A percentile compares a stretch with the other conserved stretches of the same genome.
Conservation (phyloP, 1,284 basidiomycete genomes). For the Microbotryum lychnidis-dioicae region DNA sequence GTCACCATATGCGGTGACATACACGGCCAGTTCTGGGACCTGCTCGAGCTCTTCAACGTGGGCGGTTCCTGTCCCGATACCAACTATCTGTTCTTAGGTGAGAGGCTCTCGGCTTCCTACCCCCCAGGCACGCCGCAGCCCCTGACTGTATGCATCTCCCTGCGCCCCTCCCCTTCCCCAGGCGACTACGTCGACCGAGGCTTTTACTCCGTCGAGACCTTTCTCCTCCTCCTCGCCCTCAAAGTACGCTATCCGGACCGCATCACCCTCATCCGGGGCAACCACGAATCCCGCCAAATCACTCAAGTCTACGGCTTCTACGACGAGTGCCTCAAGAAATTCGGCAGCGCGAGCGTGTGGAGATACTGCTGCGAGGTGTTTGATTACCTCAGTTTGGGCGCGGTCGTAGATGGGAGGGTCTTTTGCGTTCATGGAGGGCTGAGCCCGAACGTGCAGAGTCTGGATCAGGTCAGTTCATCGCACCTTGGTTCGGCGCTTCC, state of each 20-base stretch:
- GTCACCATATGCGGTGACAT: slow-evolving; percentile 99
- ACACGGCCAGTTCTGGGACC: slow-evolving; percentile 95
- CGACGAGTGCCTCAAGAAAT: slow-evolving; percentile 96
- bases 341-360: slow-evolving; percentile 93
- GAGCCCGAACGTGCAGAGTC: slow-evolving; percentile 70
- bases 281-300: slow-evolving; percentile 98
- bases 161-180: slow-evolving; percentile 13
- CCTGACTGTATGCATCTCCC: not conserved
- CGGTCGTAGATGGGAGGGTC: slow-evolving; percentile 89
- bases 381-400: slow-evolving; percentile 88
- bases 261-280: slow-evolving; percentile 93
- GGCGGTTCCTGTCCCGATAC: slow-evolving; percentile 93
- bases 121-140: not conserved
- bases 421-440: slow-evolving; percentile 89
- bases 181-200: slow-evolving; percentile 96
- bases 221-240: slow-evolving; percentile 83
- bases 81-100: slow-evolving; percentile 98
- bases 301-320: slow-evolving; percentile 99
- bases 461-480: slow-evolving; percentile 65
- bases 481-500: not conserved
- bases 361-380: slow-evolving; percentile 97
- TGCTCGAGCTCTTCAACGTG: slow-evolving; percentile 93
- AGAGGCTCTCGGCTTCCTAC: slow-evolving; percentile 35
- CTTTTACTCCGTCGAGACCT: slow-evolving; percentile 95
- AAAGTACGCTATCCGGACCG: slow-evolving; percentile 97